Evolutionary conservation across 2,329 filamentous ascomycete genomes (phyloP), one percentile per base, ranked within the genome.

Genomic region (Penicillium olsonii): DNA sequence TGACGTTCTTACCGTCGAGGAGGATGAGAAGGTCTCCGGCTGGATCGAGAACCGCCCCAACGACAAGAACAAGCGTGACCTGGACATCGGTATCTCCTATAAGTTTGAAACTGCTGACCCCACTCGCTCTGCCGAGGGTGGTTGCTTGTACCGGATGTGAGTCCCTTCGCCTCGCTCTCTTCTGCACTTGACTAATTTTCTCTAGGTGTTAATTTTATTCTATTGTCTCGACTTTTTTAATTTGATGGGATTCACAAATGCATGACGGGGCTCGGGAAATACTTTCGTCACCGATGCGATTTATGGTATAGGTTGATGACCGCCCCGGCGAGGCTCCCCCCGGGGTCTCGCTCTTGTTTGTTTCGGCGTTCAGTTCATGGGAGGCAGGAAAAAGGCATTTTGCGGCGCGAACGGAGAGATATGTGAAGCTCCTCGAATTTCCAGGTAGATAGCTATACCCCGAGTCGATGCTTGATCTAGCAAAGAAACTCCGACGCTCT

Each of bases 31-130:
- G 65, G 80, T 99, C 52, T 75, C 78, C 52, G 89, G 90, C 65
- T 78, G 80, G 26, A 77, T 99, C 34, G 80, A 84, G 56, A 95
- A 92, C 77, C 87, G 85, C 74, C 94, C 94, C 45, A 99, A 96
- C 70, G 81, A 87, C 56, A 92, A 94, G 83, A 97, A 99, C 80
- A 86, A 87, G 71, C 87, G 94, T 59, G 94, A 99, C 71, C 81
- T 99, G 47, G 94, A 99, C 73, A 95, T 99, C 68, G 84, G 82
- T 65, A 83, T 99, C 66, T 79, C 84, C 38, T 97, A 97, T 77
- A 80, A 84, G 66, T 82, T 96, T 44, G 82, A 90, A 65, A 89
- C 91, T 3, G 75, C 84, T 20, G 92, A 97, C 68, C 72, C 76
- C 26, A 87, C 80, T 55, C 84, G 94, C 60, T 75, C 78, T 52